Percentiles rank a stretch among this genome's conserved stretches.
Evolutionary conservation across 768 basidiomycete species (phyloP).

Genomic region (Pleurotus tuoliensis): DNA sequence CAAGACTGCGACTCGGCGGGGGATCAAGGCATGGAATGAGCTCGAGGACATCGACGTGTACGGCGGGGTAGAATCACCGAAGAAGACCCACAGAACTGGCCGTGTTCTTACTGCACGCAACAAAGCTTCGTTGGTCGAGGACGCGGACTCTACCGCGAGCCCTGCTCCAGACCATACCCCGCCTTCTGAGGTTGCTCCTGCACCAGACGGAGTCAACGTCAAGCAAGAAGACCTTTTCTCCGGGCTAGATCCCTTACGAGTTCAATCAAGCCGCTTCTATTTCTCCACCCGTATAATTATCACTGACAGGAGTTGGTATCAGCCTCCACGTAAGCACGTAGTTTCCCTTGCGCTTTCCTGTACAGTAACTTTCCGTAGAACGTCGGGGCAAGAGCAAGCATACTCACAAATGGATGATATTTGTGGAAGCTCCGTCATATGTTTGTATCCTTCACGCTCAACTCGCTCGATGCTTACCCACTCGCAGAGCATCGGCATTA

Average conservation of each 20-base stretch:
- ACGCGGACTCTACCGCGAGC: not conserved
- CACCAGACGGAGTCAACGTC: not conserved
- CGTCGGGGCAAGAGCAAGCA: slow-evolving; percentile 24
- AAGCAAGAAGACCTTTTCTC: not conserved
- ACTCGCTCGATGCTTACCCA: slow-evolving; percentile 16
- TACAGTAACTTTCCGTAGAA: slow-evolving; percentile 16
- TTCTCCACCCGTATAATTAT: slow-evolving; percentile 43
- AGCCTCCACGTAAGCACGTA: slow-evolving; percentile 33
- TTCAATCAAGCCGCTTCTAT: slow-evolving; percentile 31
- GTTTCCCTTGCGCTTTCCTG: not conserved
- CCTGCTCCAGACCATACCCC: not conserved
- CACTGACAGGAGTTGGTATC: slow-evolving; percentile 44
- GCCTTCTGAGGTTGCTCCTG: not conserved
- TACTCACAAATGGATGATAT: slow-evolving; percentile 55
- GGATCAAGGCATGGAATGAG: slow-evolving; percentile 39
- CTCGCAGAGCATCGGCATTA: slow-evolving; percentile 36
- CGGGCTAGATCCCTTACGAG: not conserved
- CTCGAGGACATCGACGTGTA: slow-evolving; percentile 35
- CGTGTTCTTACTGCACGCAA: slow-evolving; percentile 25
- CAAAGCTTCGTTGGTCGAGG: slow-evolving; percentile 23
- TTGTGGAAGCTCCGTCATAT: slow-evolving; percentile 49
- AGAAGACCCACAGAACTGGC: not conserved
- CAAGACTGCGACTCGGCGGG: slow-evolving; percentile 34
- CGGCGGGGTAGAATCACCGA: slow-evolving; percentile 10
- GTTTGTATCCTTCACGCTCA: too few relatives aligned